Evolutionary conservation across 306 rosid genomes (phyloP), one percentile per base, ranked within the genome.

Genomic region (Arachis stenosperma): DNA sequence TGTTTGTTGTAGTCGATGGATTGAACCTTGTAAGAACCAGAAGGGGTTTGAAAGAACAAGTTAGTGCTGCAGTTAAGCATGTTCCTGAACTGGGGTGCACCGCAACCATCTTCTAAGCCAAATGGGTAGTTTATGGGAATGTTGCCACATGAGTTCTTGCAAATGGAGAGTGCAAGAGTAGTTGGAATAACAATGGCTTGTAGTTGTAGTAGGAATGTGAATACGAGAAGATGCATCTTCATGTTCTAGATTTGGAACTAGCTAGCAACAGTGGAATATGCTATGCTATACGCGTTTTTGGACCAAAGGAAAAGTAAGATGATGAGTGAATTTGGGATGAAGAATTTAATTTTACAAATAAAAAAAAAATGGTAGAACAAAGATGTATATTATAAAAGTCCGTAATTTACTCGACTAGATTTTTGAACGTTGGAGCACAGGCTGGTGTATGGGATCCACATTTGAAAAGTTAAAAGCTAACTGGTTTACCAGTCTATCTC

Each of bases 81-180:
- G 80, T 71, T 73, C 15, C 97, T 81, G 70, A 90, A 89, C 63
- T 89, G 97, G 2, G 98, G 98, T 6, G 96, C 92, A 7, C 98
- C 97, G 44, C 98, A 93, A 8, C 98, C 98, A 47, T 90, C 98
- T 73, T 93, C 93, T 53, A 93, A 33, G 51, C 87, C 96, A 61
- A 93, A 93, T 0, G 96, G 98, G 88, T 90, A 85, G 53, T 81
- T 83, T 61, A 93, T 86, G 56, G 96, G 79, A 65, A 93, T 76
- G 80, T 8, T 80, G 11, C 93, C 90, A 69, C 98, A 93, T 42
- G 87, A 74, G 70, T 39, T 83, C 51, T 89, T 90, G 93, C 98
- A 93, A 2, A 82, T 87, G 6, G 96, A 78, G 75, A 83, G 84
- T 43, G 84, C 2, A 65, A 55, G 29, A 64, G 13, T 67, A 6